Conservation (phyloP, 164 flowering plant species). For the Platanus orientalis region DNA sequence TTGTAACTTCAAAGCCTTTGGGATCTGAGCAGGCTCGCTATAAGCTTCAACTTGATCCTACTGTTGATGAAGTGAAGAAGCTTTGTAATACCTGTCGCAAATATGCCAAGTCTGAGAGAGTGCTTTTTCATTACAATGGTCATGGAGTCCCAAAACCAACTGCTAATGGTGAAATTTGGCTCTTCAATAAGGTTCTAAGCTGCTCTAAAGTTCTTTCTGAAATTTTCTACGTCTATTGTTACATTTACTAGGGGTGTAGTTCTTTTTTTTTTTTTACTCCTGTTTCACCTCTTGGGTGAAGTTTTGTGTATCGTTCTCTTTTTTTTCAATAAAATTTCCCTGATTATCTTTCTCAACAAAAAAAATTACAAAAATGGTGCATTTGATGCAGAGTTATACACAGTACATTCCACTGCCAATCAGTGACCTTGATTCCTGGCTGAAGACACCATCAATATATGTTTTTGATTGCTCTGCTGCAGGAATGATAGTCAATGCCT, state of each 20-base stretch:
- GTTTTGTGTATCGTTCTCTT: too few relatives aligned
- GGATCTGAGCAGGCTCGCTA: slow-evolving; percentile 63
- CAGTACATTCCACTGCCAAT: slow-evolving; percentile 92
- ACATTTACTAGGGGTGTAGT: neutral
- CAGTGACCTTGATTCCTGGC: slow-evolving; percentile 93
- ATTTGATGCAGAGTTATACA: slow-evolving; percentile 68
- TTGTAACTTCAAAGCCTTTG: neutral
- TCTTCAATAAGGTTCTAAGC: slow-evolving; percentile 75
- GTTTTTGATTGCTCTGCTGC: slow-evolving; percentile 99
- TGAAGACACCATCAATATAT: slow-evolving; percentile 93
- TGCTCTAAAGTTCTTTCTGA: neutral
- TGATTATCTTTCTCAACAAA: too few relatives aligned
- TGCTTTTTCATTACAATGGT: slow-evolving; percentile 94
- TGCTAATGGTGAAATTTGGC: slow-evolving; percentile 95
- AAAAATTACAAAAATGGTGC: too few relatives aligned
- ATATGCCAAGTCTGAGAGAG: slow-evolving; percentile 89
- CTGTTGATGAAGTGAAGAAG: slow-evolving; percentile 91
- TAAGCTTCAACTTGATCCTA: slow-evolving; percentile 84
- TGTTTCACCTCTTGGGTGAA: too few relatives aligned
- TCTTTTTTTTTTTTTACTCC: slow-evolving; percentile 14
- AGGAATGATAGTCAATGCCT: slow-evolving; percentile 85
- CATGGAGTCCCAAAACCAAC: slow-evolving; percentile 99
- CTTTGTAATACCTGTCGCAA: slow-evolving; percentile 84
- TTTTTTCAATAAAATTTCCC: too few relatives aligned
- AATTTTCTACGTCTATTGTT: neutral